phyloP scores from a whole-genome alignment of 345 rosid species.

The Gossypium arboreum region DNA sequence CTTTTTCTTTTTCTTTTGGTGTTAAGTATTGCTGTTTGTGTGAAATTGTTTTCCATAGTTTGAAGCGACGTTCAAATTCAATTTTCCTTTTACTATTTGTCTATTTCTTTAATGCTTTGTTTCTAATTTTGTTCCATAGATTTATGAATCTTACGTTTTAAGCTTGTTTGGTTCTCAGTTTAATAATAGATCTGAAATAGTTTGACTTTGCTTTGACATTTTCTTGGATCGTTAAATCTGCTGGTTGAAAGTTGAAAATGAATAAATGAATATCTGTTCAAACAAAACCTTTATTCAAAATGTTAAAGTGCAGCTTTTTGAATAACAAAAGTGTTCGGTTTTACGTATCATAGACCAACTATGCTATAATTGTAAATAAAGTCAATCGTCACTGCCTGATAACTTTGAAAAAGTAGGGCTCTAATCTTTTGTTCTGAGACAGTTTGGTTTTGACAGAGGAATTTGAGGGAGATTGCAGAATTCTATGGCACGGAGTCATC shows the following conservation, averaged over 20 bases:
- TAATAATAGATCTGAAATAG: neutral
- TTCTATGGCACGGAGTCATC: slow-evolving; percentile 65
- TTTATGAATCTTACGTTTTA: neutral
- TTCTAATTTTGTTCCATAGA: neutral
- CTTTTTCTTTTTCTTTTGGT: neutral
- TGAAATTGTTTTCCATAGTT: neutral
- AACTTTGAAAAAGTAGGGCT: neutral
- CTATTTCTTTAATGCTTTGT: neutral
- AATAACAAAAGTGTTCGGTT: neutral
- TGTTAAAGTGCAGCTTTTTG: neutral
- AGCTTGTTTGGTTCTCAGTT: neutral
- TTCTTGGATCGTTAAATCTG: neutral
- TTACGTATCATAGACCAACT: neutral
- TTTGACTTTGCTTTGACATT: neutral
- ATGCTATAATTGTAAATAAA: neutral
- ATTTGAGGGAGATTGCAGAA: slow-evolving; percentile 66
- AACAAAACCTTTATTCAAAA: neutral
- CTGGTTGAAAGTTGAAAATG: neutral
- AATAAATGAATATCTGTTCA: neutral
- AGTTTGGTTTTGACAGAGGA: slow-evolving; percentile 50
- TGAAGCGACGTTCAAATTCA: neutral
- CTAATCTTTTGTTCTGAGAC: slow-evolving; percentile 4
- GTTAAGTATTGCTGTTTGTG: no score
- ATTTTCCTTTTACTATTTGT: neutral
- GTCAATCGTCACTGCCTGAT: neutral